Conservation (phyloP, 148 eudicot genomes). For the Dianthus caryophyllus region DNA sequence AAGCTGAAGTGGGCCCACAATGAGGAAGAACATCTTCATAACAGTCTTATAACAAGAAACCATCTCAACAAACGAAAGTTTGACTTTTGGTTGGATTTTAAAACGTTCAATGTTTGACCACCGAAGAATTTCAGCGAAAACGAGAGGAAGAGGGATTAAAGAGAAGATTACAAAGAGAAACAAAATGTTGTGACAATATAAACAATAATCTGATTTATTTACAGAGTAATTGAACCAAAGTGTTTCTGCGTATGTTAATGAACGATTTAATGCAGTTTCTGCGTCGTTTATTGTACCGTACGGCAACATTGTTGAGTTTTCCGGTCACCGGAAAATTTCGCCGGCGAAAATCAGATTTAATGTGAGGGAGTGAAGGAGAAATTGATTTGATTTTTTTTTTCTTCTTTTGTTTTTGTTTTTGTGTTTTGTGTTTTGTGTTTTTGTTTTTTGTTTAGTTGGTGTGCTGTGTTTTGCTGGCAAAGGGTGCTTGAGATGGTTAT, state of each 20-base stretch:
- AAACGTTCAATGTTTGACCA: constrained; percentile 29
- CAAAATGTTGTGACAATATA: constrained; percentile 77
- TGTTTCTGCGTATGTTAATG: constrained; percentile 53
- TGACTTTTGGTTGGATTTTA: constrained; percentile 84
- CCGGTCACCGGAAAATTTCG: not conserved
- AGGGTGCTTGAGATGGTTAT: constrained; percentile 2
- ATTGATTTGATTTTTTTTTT: constrained; percentile 6
- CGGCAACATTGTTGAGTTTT: constrained; percentile 49
- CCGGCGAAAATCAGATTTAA: not conserved
- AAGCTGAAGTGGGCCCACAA: constrained; percentile 81
- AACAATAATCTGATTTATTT: constrained; percentile 65
- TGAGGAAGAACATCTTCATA: constrained; percentile 65
- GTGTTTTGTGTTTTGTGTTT: not conserved
- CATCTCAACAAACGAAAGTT: constrained; percentile 35
- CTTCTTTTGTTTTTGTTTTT: not conserved
- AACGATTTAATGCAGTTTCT: constrained; percentile 47
- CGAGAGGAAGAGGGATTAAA: constrained; percentile 47
- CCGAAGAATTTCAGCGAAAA: constrained; percentile 35
- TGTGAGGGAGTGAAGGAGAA: not conserved
- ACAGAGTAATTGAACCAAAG: constrained; percentile 78
- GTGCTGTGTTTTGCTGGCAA: constrained; percentile 32
- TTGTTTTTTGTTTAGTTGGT: not conserved
- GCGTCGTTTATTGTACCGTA: constrained; percentile 53
- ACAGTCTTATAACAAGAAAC: constrained; percentile 63
- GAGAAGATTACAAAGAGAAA: constrained; percentile 73